Evolutionary conservation across 345 rosid species (phyloP).

Genomic region (Orychophragmus violaceus): DNA sequence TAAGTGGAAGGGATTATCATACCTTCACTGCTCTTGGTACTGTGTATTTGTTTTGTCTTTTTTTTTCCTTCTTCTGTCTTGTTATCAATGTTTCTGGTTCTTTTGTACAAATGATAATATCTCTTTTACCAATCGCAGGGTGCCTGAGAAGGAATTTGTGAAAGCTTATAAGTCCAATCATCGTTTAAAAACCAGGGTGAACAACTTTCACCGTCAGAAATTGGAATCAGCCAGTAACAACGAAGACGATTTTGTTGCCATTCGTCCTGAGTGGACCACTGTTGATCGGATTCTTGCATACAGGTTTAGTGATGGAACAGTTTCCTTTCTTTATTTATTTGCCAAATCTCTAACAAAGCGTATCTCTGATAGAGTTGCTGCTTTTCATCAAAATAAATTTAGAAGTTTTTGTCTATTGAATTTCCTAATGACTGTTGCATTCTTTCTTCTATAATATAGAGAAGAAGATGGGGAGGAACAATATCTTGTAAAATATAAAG

Average conservation of each 20-base stretch:
- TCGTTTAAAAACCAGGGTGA: conserved; percentile 80
- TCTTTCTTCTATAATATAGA: conserved; percentile 45
- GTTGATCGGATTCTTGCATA: conserved; percentile 93
- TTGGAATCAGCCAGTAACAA: conserved; percentile 49
- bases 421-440: neutral
- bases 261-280: conserved; percentile 97
- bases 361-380: neutral
- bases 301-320: conserved; percentile 47
- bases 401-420: neutral
- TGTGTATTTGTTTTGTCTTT: neutral
- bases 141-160: conserved; percentile 83
- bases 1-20: conserved; percentile 97
- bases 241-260: conserved; percentile 87
- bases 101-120: neutral
- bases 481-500: conserved; percentile 94
- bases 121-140: conserved; percentile 41
- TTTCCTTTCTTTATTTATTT: neutral
- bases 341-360: neutral
- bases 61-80: neutral
- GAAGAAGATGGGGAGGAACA: conserved; percentile 78
- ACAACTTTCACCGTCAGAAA: conserved; percentile 78
- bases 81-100: conserved; percentile 5
- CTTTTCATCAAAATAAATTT: conserved; percentile 1
- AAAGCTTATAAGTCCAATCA: conserved; percentile 93
- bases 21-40: conserved; percentile 95